phyloP scores from a whole-genome alignment of 768 basidiomycete genomes.

The Lentinus tigrinus region DNA sequence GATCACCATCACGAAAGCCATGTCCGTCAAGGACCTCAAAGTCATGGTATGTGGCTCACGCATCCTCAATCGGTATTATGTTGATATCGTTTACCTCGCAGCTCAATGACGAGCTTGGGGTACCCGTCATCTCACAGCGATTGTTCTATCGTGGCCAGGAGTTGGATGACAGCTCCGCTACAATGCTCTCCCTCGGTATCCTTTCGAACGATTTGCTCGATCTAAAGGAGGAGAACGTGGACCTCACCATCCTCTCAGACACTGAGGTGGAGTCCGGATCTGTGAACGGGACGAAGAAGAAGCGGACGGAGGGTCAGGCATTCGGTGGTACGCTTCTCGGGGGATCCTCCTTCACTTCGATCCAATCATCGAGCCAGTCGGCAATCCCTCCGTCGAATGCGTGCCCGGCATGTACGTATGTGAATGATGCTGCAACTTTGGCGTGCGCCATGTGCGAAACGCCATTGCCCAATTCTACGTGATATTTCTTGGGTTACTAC shows the following conservation, averaged over 20 bases:
- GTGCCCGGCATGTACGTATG: slow-evolving; percentile 60
- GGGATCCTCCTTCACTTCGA: slow-evolving; percentile 30
- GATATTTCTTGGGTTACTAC: too few species aligned
- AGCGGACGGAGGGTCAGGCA: slow-evolving; percentile 59
- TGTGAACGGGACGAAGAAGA: slow-evolving; percentile 31
- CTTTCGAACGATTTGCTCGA: slow-evolving; percentile 65
- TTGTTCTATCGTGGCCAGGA: slow-evolving; percentile 63
- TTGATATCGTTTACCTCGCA: slow-evolving; percentile 27
- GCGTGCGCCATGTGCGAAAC: slow-evolving; percentile 32
- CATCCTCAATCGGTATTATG: not conserved
- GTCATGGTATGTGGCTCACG: slow-evolving; percentile 44
- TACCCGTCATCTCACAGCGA: slow-evolving; percentile 77
- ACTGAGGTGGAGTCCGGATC: slow-evolving; percentile 39
- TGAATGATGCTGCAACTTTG: slow-evolving; percentile 42
- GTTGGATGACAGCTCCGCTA: slow-evolving; percentile 57
- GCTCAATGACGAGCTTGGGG: slow-evolving; percentile 60
- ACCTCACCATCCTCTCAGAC: slow-evolving; percentile 53
- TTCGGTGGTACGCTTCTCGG: slow-evolving; percentile 75
- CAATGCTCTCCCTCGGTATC: slow-evolving; percentile 52
- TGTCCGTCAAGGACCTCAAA: slow-evolving; percentile 79
- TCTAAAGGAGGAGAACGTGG: slow-evolving; percentile 61
- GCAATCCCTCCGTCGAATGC: slow-evolving; percentile 34
- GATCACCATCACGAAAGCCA: slow-evolving; percentile 59
- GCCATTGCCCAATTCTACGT: slow-evolving; percentile 10
- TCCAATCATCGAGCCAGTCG: slow-evolving; percentile 13